Evolutionary conservation across 306 rosid genomes (phyloP).

Genomic region (Dryas drummondii): DNA sequence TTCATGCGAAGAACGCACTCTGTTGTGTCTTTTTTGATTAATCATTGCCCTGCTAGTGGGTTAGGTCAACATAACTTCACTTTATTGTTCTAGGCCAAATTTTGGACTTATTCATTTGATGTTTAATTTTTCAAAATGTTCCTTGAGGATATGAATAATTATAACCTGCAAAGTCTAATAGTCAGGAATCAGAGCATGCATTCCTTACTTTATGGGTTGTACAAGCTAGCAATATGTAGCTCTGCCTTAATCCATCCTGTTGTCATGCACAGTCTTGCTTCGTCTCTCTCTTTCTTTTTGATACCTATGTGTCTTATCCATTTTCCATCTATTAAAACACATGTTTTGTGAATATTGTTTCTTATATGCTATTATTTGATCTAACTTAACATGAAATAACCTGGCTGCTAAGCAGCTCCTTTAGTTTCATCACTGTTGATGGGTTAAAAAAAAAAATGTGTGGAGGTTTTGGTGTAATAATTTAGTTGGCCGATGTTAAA

Average conservation of each 20-base stretch:
- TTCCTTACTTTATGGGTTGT: neutral
- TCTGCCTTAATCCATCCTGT: neutral
- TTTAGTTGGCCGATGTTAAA: neutral
- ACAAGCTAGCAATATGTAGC: neutral
- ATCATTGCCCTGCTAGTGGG: neutral
- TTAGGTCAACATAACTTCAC: neutral
- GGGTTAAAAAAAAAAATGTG: neutral
- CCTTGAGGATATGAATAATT: neutral
- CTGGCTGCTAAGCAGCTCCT: neutral
- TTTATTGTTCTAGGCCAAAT: conserved; percentile 8
- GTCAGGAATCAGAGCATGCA: neutral
- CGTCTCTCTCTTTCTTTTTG: neutral
- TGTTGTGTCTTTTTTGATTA: neutral
- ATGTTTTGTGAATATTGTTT: neutral
- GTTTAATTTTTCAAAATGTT: neutral
- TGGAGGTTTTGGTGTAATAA: neutral
- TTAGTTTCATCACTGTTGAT: neutral
- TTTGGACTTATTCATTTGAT: neutral
- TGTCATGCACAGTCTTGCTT: neutral
- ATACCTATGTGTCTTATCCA: neutral
- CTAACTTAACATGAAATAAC: neutral
- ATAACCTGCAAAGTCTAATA: neutral
- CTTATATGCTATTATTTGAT: neutral
- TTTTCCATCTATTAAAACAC: neutral
- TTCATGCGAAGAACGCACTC: conserved; percentile 3